These are phyloP conservation scores for Fusarium caatingaense DNA, from an alignment of 2,329 filamentous ascomycete genomes.

Conservation along the genomic window DNA sequence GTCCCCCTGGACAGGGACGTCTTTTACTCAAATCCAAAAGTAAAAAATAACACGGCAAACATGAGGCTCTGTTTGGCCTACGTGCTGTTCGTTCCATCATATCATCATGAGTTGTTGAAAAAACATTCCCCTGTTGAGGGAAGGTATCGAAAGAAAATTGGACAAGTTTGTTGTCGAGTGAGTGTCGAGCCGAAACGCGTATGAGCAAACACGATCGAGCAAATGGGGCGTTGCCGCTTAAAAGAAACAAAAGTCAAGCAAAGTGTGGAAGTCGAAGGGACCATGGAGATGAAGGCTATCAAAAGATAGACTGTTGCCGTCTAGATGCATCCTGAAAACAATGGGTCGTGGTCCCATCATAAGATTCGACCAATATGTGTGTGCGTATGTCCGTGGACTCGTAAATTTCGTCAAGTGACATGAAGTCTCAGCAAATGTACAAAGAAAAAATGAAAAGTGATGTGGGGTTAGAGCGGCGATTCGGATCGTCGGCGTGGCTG, in stretches of 20 bases:
- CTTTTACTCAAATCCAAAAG: slow-evolving; percentile 26
- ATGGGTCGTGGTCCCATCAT: slow-evolving; percentile 29
- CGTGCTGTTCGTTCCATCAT: slow-evolving; percentile 46
- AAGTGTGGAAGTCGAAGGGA: slow-evolving; percentile 14
- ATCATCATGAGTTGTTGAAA: slow-evolving; percentile 46
- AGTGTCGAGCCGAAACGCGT: slow-evolving; percentile 20
- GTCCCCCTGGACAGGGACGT: slow-evolving; percentile 8
- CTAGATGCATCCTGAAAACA: slow-evolving; percentile 45
- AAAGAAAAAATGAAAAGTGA: slow-evolving; percentile 25
- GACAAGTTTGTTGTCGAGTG: slow-evolving; percentile 19
- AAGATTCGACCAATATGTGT: slow-evolving; percentile 31
- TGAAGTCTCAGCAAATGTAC: slow-evolving; percentile 38
- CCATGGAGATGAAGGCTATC: slow-evolving; percentile 31
- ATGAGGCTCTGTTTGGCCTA: slow-evolving; percentile 44
- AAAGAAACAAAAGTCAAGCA: slow-evolving; percentile 27
- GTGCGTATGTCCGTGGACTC: slow-evolving; percentile 38
- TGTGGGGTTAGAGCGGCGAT: slow-evolving; percentile 57
- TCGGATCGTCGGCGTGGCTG: slow-evolving; percentile 58
- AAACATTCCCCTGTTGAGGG: slow-evolving; percentile 23
- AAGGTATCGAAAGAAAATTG: slow-evolving; percentile 24
- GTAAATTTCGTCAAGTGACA: slow-evolving; percentile 43
- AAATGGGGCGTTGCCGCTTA: slow-evolving; percentile 16
- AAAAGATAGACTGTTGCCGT: slow-evolving; percentile 38
- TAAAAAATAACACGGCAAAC: slow-evolving; percentile 40
- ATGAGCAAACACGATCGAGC: slow-evolving; percentile 16